phyloP scores from a whole-genome alignment of 768 basidiomycete genomes.

The Suillus placidus region DNA sequence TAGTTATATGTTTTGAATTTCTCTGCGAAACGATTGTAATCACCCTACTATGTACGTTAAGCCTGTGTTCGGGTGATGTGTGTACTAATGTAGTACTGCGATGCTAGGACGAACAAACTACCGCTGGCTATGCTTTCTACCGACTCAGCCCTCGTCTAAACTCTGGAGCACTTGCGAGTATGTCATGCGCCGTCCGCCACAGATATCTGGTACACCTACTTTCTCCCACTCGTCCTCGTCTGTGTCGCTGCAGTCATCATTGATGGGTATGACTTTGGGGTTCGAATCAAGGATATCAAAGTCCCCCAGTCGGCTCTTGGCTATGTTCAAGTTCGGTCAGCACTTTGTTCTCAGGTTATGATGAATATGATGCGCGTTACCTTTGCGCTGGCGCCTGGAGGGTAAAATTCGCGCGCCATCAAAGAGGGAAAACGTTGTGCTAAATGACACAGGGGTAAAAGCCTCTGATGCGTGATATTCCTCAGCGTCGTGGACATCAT shows the following conservation, averaged over 20 bases:
- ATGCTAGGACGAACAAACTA: neutral
- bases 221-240: conserved; percentile 25
- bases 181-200: conserved; percentile 15
- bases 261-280: conserved; percentile 22
- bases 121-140: neutral
- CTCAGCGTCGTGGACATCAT: conserved; percentile 1
- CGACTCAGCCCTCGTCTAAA: conserved; percentile 7
- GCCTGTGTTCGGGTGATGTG: neutral
- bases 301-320: conserved; percentile 14
- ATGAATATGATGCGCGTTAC: conserved; percentile 8
- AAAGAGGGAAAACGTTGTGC: conserved; percentile 3
- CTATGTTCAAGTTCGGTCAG: conserved; percentile 12
- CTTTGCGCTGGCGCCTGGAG: conserved; percentile 16
- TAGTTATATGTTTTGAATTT: neutral
- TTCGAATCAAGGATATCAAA: conserved; percentile 27
- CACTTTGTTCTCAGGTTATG: neutral
- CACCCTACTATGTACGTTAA: neutral
- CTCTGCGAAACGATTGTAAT: neutral
- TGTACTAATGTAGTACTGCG: neutral
- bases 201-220: conserved; percentile 15
- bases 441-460: neutral
- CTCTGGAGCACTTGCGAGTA: conserved; percentile 29
- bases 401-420: conserved; percentile 8
- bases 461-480: neutral
- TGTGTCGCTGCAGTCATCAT: conserved; percentile 13